Evolutionary conservation across 2,329 filamentous ascomycete species (phyloP).

Genomic region (Colletotrichum lupini): DNA sequence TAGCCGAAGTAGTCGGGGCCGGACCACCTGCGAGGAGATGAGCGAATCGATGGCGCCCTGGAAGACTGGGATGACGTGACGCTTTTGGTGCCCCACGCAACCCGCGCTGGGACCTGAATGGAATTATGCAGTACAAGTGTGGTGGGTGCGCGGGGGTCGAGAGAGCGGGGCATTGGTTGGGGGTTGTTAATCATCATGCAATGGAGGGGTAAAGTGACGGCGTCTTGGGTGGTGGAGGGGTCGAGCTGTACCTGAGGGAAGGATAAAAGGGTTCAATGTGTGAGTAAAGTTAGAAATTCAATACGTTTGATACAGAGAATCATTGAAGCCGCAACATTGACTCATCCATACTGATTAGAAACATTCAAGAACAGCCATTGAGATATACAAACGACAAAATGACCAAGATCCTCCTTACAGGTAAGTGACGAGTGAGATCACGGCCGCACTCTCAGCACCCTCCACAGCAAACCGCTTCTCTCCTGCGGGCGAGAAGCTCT

Average conservation of each 20-base stretch:
- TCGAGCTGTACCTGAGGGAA: background rate
- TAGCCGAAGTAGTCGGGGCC: background rate
- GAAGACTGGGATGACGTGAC: conserved; percentile 26
- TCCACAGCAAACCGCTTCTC: too few species aligned
- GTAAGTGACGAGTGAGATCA: conserved; percentile 47
- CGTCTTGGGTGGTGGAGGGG: background rate
- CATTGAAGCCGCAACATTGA: background rate
- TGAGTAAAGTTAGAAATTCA: too few species aligned
- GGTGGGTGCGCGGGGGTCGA: background rate
- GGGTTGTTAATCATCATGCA: conserved; percentile 18
- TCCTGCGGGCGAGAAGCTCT: too few species aligned
- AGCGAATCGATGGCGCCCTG: conserved; percentile 1
- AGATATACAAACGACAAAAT: conserved; percentile 42
- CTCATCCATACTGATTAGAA: background rate
- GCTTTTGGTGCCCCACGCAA: background rate
- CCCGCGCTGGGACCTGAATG: background rate
- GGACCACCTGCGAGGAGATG: background rate
- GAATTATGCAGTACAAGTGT: background rate
- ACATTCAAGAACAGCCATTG: background rate
- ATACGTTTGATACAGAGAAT: background rate
- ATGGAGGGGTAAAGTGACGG: conserved; percentile 31
- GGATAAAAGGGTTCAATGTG: background rate
- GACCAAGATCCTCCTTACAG: conserved; percentile 60
- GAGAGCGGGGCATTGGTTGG: conserved; percentile 21
- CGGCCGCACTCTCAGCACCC: background rate